These are phyloP conservation scores for Leptographium galeiforme DNA, from an alignment of 2,329 filamentous ascomycete genomes.

Conservation along the genomic window DNA sequence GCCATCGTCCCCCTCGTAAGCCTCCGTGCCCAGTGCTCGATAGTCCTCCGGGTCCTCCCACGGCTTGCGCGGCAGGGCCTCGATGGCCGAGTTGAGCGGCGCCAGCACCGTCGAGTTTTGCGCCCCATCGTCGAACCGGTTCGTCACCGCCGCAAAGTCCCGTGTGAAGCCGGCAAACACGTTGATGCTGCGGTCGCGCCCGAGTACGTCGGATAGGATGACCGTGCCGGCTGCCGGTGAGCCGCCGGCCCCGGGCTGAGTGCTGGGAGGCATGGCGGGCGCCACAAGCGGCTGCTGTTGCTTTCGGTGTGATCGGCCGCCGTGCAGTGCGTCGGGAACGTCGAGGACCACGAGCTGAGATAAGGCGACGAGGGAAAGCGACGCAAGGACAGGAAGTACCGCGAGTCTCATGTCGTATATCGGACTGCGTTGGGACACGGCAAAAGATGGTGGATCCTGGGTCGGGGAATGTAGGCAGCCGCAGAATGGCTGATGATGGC, in stretches of 20 bases:
- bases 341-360: constrained; percentile 7
- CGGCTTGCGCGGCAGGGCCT: constrained; percentile 66
- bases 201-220: constrained; percentile 73
- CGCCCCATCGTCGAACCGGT: constrained; percentile 51
- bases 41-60: constrained; percentile 74
- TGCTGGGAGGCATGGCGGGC: constrained; percentile 12
- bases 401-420: constrained; percentile 7
- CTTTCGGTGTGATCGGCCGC: background rate
- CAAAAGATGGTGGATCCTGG: background rate
- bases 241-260: background rate
- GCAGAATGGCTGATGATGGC: no score
- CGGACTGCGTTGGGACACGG: no score
- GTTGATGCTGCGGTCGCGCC: constrained; percentile 63
- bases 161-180: constrained; percentile 74
- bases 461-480: no score
- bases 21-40: constrained; percentile 47
- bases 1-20: constrained; percentile 64
- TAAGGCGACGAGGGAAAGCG: constrained; percentile 6
- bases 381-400: constrained; percentile 4
- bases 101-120: constrained; percentile 76
- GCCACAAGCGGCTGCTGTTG: constrained; percentile 7
- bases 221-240: constrained; percentile 28
- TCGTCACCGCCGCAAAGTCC: constrained; percentile 55
- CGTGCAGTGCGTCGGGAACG: background rate
- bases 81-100: constrained; percentile 72